Conservation (phyloP, 2,329 filamentous ascomycete species). For the Corynespora cassiicola region DNA sequence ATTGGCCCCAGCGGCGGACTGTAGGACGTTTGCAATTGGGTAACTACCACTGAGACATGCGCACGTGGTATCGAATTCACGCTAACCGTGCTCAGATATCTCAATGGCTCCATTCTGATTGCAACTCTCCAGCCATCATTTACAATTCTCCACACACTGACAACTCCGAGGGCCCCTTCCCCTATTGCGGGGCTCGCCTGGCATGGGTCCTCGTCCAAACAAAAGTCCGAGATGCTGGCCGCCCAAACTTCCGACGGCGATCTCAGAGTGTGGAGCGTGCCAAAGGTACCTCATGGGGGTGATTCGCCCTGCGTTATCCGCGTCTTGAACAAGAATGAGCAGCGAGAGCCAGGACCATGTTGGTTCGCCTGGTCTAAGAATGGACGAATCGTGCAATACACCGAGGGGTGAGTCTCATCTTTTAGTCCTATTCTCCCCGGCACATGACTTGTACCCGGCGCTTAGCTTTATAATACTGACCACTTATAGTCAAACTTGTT, state of each 20-base stretch:
- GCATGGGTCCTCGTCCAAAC: constrained; percentile 95
- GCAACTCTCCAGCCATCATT: constrained; percentile 90
- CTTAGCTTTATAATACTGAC: constrained; percentile 26
- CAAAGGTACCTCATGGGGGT: constrained; percentile 73
- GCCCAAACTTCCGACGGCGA: constrained; percentile 92
- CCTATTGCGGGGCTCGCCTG: constrained; percentile 87
- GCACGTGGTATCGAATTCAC: constrained; percentile 6
- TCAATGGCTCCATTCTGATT: constrained; percentile 92
- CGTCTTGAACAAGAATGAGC: constrained; percentile 81
- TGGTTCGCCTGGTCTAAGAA: constrained; percentile 99
- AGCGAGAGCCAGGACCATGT: constrained; percentile 76
- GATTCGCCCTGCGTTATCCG: constrained; percentile 88
- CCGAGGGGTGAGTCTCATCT: constrained; percentile 73
- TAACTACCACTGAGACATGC: constrained; percentile 51
- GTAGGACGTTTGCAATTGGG: constrained; percentile 95
- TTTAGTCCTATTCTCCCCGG: constrained; percentile 10
- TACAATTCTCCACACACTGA: constrained; percentile 91
- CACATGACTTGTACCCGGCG: constrained; percentile 18
- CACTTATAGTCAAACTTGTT: constrained; percentile 74
- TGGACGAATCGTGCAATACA: constrained; percentile 90
- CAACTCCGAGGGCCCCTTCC: constrained; percentile 82
- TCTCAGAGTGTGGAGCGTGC: constrained; percentile 93
- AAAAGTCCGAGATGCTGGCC: constrained; percentile 97
- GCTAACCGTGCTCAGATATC: constrained; percentile 67
- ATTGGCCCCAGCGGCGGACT: constrained; percentile 86